Evolutionary conservation across 225 moss, liverwort and hornwort genomes (phyloP).

Genomic region (Physcomitrium patens): DNA sequence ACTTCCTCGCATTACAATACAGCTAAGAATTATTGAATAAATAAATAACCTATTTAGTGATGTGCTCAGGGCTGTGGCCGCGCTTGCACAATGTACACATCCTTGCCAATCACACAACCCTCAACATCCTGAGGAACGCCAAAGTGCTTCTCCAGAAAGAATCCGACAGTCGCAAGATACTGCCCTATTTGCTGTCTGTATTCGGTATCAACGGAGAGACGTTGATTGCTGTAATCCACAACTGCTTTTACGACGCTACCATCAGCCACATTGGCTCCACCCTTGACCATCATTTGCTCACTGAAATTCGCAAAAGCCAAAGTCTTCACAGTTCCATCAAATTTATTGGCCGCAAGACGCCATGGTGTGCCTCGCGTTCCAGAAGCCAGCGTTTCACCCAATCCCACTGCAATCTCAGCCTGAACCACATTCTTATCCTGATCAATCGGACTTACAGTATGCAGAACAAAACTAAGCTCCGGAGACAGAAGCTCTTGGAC

Average conservation of each 20-base stretch:
- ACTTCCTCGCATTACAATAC: constrained; percentile 12
- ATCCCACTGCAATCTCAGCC: constrained; percentile 86
- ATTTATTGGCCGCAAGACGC: constrained; percentile 87
- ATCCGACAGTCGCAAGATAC: constrained; percentile 76
- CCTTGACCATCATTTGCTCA: constrained; percentile 70
- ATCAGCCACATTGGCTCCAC: constrained; percentile 45
- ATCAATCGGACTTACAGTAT: constrained; percentile 93
- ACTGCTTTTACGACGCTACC: constrained; percentile 65
- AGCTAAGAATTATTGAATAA: not conserved
- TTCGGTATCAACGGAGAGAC: constrained; percentile 59
- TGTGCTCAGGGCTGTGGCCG: constrained; percentile 84
- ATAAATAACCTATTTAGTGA: not conserved
- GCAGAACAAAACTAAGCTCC: constrained; percentile 91
- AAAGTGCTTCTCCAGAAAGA: constrained; percentile 84
- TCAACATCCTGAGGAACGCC: constrained; percentile 84
- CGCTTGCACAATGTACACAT: constrained; percentile 91
- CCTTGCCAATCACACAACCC: constrained; percentile 73
- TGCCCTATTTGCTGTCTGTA: constrained; percentile 63
- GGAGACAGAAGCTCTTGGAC: constrained; percentile 93
- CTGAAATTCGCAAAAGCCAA: constrained; percentile 93
- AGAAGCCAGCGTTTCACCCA: constrained; percentile 92
- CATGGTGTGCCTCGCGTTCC: constrained; percentile 94
- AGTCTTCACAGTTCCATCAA: constrained; percentile 72
- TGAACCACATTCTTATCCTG: constrained; percentile 73
- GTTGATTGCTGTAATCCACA: constrained; percentile 79